Conservation (phyloP, 2,329 filamentous ascomycete species). For the Cladosporium sp. region DNA sequence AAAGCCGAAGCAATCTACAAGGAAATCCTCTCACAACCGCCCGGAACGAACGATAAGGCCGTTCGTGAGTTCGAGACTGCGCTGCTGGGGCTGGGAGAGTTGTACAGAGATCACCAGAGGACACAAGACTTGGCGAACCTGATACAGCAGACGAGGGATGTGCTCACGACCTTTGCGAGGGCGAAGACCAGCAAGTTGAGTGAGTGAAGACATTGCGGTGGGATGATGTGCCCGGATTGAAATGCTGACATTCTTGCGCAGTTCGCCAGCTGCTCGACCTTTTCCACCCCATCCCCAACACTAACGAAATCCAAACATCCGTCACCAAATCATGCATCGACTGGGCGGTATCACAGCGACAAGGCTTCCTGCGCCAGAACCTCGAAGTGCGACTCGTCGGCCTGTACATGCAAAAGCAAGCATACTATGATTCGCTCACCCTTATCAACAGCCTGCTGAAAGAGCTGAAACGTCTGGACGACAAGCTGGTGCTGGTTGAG, state of each 20-base stretch:
- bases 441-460: conserved; percentile 94
- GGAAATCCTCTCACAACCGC: conserved; percentile 79
- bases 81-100: conserved; percentile 80
- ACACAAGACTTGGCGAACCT: conserved; percentile 81
- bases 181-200: conserved; percentile 97
- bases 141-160: conserved; percentile 82
- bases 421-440: conserved; percentile 93
- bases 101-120: conserved; percentile 84
- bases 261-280: conserved; percentile 96
- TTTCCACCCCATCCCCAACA: conserved; percentile 89
- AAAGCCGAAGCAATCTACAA: conserved; percentile 87
- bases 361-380: conserved; percentile 95
- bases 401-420: conserved; percentile 94
- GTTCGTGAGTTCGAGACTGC: conserved; percentile 89
- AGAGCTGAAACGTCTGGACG: conserved; percentile 95
- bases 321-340: conserved; percentile 99
- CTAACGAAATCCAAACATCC: conserved; percentile 85
- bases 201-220: no score
- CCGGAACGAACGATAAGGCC: conserved; percentile 77
- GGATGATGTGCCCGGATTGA: neutral
- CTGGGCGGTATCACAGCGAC: conserved; percentile 92
- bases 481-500: conserved; percentile 96
- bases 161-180: conserved; percentile 94
- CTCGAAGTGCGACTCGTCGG: conserved; percentile 92
- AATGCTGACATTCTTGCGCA: conserved; percentile 9